phyloP scores from a whole-genome alignment of 306 rosid genomes.

The Leucaena leucocephala region DNA sequence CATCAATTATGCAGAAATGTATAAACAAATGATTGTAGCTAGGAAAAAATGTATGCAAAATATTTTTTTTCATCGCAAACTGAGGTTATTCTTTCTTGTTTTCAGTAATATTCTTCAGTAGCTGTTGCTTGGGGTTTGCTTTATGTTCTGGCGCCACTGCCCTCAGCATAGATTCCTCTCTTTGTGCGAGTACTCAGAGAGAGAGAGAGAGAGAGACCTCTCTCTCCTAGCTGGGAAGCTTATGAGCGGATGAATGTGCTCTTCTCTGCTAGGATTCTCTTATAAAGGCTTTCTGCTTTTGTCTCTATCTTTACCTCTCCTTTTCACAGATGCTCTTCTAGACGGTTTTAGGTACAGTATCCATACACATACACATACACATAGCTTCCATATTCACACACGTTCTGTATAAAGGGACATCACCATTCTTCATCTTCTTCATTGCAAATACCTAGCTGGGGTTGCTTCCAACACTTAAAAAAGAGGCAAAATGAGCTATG shows the following conservation, averaged over 20 bases:
- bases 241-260: conserved; percentile 81
- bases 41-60: conserved; percentile 41
- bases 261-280: conserved; percentile 70
- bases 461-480: conserved; percentile 38
- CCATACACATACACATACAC: conserved; percentile 58
- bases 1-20: conserved; percentile 75
- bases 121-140: conserved; percentile 68
- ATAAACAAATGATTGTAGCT: conserved; percentile 81
- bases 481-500: conserved; percentile 71
- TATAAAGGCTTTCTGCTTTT: conserved; percentile 82
- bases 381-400: conserved; percentile 62
- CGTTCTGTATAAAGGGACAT: conserved; percentile 69
- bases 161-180: conserved; percentile 85
- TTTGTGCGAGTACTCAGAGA: conserved; percentile 41
- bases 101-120: conserved; percentile 74
- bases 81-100: conserved; percentile 71
- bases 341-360: conserved; percentile 53
- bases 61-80: conserved; percentile 57
- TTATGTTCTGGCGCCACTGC: conserved; percentile 87
- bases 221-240: conserved; percentile 70
- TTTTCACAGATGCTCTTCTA: conserved; percentile 85
- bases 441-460: conserved; percentile 38
- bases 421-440: conserved; percentile 67
- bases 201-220: conserved; percentile 34
- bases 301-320: conserved; percentile 73